Percentiles rank a stretch among this genome's conserved stretches.
Conservation (phyloP, 495 filamentous ascomycete species). For the Penicillium angulare region DNA sequence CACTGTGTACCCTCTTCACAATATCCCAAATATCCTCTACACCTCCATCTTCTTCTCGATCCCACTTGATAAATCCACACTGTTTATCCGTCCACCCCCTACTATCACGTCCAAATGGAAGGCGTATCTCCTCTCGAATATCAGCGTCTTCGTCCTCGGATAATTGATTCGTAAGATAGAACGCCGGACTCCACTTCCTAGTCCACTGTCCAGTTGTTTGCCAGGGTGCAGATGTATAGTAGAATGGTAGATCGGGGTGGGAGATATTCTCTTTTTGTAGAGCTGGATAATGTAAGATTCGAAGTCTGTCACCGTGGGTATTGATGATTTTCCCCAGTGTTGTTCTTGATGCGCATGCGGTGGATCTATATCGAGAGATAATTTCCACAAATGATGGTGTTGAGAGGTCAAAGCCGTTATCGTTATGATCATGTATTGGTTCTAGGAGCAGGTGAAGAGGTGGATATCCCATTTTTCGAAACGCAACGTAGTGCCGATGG, state of each 20-base stretch:
- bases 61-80: background rate
- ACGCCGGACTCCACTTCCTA: background rate
- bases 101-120: too few species aligned
- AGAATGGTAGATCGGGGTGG: background rate
- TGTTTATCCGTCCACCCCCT: too few species aligned
- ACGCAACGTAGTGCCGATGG: background rate
- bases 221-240: background rate
- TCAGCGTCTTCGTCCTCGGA: background rate
- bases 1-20: background rate
- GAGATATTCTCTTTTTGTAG: background rate
- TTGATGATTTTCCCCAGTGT: background rate
- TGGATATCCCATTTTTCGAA: too few species aligned
- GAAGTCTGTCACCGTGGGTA: background rate
- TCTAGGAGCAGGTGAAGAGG: background rate
- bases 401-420: too few species aligned
- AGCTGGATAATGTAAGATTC: too few species aligned
- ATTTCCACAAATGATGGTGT: too few species aligned
- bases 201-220: background rate
- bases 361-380: too few species aligned
- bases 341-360: too few species aligned
- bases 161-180: background rate
- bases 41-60: background rate
- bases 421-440: too few species aligned
- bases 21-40: background rate
- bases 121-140: background rate